Conservation (phyloP, 2,329 filamentous ascomycete genomes). For the Colletotrichum incanum region DNA sequence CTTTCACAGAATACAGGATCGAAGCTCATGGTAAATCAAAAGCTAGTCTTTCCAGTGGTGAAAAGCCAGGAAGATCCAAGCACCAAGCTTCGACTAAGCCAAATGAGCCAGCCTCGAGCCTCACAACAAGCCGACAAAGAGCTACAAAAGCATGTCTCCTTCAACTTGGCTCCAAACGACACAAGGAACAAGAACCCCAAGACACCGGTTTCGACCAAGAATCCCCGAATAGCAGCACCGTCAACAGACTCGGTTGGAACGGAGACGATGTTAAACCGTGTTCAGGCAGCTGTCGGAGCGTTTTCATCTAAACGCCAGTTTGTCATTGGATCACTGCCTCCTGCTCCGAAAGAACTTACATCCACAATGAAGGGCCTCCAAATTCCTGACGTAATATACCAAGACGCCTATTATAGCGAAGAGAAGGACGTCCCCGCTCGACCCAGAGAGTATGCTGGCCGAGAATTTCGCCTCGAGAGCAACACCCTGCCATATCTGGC, state of each 20-base stretch:
- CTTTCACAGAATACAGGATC: slow-evolving; percentile 24
- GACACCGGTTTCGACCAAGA: slow-evolving; percentile 16
- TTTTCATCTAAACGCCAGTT: slow-evolving; percentile 49
- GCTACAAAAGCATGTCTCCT: slow-evolving; percentile 55
- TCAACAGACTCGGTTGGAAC: slow-evolving; percentile 35
- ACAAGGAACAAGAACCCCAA: slow-evolving; percentile 36
- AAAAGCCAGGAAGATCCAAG: slow-evolving; percentile 80
- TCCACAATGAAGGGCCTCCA: slow-evolving; percentile 71
- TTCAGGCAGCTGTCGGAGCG: slow-evolving; percentile 17
- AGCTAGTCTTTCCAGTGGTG: slow-evolving; percentile 79
- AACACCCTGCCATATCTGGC: slow-evolving; percentile 85
- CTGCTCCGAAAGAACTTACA: slow-evolving; percentile 60
- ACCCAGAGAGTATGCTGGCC: slow-evolving; percentile 86
- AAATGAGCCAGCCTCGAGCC: slow-evolving; percentile 53
- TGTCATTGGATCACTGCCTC: slow-evolving; percentile 52
- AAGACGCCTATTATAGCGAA: slow-evolving; percentile 87
- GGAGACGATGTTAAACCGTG: slow-evolving; percentile 14
- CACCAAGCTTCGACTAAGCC: slow-evolving; percentile 77
- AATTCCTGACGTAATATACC: slow-evolving; percentile 81
- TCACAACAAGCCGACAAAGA: slow-evolving; percentile 22
- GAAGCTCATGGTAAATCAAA: slow-evolving; percentile 53
- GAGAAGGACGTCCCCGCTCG: slow-evolving; percentile 87
- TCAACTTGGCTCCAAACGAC: slow-evolving; percentile 46
- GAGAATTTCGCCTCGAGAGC: slow-evolving; percentile 85
- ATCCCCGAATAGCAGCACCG: slow-evolving; percentile 33